A percentile compares a stretch with the other conserved stretches of the same genome.
These are phyloP conservation scores for Globisporangium uncinulatum DNA, from an alignment of 352 stramenopile genomes.

Conservation along the genomic window DNA sequence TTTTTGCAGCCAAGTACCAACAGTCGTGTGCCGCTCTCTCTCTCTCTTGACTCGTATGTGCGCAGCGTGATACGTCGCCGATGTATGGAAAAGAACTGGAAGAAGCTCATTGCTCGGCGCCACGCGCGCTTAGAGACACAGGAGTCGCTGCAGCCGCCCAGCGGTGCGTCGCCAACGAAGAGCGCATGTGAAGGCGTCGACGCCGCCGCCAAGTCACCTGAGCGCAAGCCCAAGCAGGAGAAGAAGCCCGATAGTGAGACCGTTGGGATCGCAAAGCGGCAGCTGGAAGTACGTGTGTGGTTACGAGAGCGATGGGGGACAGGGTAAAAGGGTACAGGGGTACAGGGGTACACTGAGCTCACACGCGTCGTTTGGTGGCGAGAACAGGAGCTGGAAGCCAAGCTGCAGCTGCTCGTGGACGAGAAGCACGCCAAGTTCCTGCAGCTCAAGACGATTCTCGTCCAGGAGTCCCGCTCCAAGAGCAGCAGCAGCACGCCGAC, in stretches of 20 bases:
- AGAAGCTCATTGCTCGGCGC: constrained; percentile 58
- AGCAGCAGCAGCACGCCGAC: constrained; percentile 4
- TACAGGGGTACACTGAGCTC: background rate
- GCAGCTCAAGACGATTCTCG: constrained; percentile 65
- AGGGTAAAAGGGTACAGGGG: too few relatives aligned
- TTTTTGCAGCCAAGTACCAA: background rate
- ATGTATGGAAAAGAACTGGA: constrained; percentile 80
- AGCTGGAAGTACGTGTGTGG: constrained; percentile 19
- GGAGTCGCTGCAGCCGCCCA: background rate
- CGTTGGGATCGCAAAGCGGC: constrained; percentile 19
- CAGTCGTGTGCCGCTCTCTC: background rate
- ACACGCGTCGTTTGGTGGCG: background rate
- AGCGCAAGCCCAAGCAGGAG: constrained; percentile 16
- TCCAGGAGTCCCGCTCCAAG: constrained; percentile 59
- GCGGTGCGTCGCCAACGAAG: constrained; percentile 3
- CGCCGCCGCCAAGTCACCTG: background rate
- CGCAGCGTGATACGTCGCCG: constrained; percentile 51
- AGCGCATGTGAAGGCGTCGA: constrained; percentile 7
- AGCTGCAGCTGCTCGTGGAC: constrained; percentile 45
- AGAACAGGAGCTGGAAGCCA: constrained; percentile 34
- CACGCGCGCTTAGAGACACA: constrained; percentile 16
- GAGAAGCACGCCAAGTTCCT: constrained; percentile 73
- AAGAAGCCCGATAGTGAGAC: constrained; percentile 17
- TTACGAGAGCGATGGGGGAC: background rate
- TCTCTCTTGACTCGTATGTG: background rate